Conservation (phyloP, 2,329 filamentous ascomycete species). For the Aspergillus fumigatiaffinis region DNA sequence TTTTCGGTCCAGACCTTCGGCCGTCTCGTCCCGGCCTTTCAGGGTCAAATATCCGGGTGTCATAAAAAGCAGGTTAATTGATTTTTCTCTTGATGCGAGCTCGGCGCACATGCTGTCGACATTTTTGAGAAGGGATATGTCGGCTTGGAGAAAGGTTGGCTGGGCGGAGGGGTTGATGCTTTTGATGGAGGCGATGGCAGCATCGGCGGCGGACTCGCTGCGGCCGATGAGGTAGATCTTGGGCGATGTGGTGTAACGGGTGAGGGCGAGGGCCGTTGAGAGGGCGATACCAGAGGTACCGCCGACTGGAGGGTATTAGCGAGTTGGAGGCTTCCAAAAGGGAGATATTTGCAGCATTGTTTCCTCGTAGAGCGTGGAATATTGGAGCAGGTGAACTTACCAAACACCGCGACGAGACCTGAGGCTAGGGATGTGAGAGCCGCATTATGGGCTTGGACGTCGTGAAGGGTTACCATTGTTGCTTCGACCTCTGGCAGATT, state of each 20-base stretch:
- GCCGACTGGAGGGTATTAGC: conserved; percentile 30
- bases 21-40: conserved; percentile 34
- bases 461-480: conserved; percentile 16
- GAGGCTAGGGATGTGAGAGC: conserved; percentile 13
- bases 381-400: conserved; percentile 4
- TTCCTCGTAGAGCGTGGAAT: not conserved
- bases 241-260: conserved; percentile 38
- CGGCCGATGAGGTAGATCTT: conserved; percentile 53
- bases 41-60: conserved; percentile 35
- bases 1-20: conserved; percentile 45
- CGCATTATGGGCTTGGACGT: conserved; percentile 17
- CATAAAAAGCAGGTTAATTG: conserved; percentile 39
- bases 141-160: conserved; percentile 27
- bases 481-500: not conserved
- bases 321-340: not conserved
- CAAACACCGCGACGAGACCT: conserved; percentile 17
- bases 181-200: conserved; percentile 43
- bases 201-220: conserved; percentile 28
- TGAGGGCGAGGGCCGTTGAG: conserved; percentile 46
- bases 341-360: not conserved
- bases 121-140: conserved; percentile 34
- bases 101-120: conserved; percentile 29
- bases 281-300: conserved; percentile 53
- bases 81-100: conserved; percentile 24
- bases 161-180: conserved; percentile 20